Evolutionary conservation across 1,284 basidiomycete species (phyloP), one percentile per base, ranked within the genome.

Genomic region (Cutaneotrichosporon sp.): DNA sequence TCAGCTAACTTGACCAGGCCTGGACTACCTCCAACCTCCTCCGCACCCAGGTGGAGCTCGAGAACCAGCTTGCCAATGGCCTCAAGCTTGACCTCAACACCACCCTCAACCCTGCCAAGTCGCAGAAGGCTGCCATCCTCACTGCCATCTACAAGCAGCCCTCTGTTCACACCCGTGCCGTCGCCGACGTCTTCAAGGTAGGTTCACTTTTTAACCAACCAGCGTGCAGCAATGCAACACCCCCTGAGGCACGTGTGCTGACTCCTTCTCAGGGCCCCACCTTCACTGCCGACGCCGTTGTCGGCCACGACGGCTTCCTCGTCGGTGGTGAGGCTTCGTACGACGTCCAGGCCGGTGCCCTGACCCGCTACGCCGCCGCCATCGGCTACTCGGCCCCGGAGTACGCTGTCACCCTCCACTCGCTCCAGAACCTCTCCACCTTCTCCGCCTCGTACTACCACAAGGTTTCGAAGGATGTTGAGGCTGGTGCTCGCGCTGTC

Each of bases 361-460:
- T 98, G 74, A 87, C 87, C 68, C 87, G 88, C 70, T 98, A 96
- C 79, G 87, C 92, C 61, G 84, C 88, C 66, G 94, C 91, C 55
- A 75, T 90, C 62, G 96, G 93, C 71, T 60, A 55, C 59, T 90
- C 87, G 72, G 93, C 93, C 45, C 90, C 93, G 47, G 90, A 97
- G 76, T 98, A 97, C 79, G 90, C 92, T 62, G 84, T 97, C 75
- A 92, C 94, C 66, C 69, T 97, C 58, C 92, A 97, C 79, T 91
- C 87, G 61, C 84, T 97, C 70, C 87, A 90, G 80, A 97, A 97
- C 84, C 78, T 97, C 75, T 88, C 86, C 71, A 86, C 86, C 70
- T 97, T 92, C 82, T 82, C 87, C 58, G 96, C 94, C 65, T 90
- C 87, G 77, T 98, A 97, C 84, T 98, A 97, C 82, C 96, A 99